These are phyloP conservation scores for Asterophora parasitica DNA, from an alignment of 768 basidiomycete species.

Conservation along the genomic window DNA sequence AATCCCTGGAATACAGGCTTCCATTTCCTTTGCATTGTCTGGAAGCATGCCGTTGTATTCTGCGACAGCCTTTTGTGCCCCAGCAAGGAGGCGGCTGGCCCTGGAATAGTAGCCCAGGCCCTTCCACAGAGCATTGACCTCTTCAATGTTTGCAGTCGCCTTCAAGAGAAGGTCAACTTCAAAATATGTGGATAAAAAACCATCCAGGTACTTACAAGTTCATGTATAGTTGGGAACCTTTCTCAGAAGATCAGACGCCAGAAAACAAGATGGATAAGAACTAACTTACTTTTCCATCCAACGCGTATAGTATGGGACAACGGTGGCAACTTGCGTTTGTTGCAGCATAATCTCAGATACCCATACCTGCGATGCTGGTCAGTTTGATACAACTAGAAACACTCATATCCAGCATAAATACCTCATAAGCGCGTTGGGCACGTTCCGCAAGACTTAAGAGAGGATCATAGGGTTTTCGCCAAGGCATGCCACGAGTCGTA, in stretches of 20 bases:
- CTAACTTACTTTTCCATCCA: conserved; percentile 76
- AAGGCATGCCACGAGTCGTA: conserved; percentile 79
- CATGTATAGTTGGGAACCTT: conserved; percentile 78
- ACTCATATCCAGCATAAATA: conserved; percentile 22
- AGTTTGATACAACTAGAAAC: not conserved
- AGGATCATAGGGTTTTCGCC: conserved; percentile 72
- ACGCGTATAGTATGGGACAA: conserved; percentile 88
- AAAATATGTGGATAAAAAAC: no score
- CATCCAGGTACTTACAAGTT: conserved; percentile 48
- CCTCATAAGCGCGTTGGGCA: conserved; percentile 90
- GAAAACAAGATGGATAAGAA: not conserved
- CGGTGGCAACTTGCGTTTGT: conserved; percentile 90
- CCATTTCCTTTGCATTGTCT: conserved; percentile 73
- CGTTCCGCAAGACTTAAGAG: conserved; percentile 51
- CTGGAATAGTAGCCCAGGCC: conserved; percentile 90
- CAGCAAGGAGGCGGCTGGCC: conserved; percentile 74
- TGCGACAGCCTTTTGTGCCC: conserved; percentile 74
- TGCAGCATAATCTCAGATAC: conserved; percentile 94
- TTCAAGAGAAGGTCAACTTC: conserved; percentile 20
- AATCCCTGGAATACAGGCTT: conserved; percentile 80
- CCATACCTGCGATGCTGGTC: conserved; percentile 56
- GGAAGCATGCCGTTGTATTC: conserved; percentile 71
- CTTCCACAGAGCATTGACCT: conserved; percentile 88
- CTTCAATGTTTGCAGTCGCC: conserved; percentile 72
- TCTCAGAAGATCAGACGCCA: conserved; percentile 6